Evolutionary conservation across 2,329 filamentous ascomycete genomes (phyloP).

Genomic region (Graphiopsis chlorocephala): DNA sequence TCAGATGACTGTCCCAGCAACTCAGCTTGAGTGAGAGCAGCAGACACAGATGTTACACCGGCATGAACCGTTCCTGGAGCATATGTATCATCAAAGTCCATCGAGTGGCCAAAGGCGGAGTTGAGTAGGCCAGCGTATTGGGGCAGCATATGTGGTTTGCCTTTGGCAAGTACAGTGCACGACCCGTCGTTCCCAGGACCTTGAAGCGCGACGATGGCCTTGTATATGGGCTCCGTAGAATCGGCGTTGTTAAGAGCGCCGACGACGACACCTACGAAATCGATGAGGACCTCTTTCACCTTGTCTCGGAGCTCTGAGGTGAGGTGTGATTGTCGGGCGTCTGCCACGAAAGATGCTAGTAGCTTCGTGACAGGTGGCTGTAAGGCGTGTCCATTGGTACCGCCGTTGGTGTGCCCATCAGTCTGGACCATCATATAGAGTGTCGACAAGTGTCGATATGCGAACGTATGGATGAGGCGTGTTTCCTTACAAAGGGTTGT

Average conservation of each 20-base stretch:
- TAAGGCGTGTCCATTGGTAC: constrained; percentile 10
- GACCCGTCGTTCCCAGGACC: constrained; percentile 23
- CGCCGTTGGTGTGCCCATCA: background rate
- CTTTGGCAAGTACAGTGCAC: constrained; percentile 38
- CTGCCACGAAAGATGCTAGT: constrained; percentile 28
- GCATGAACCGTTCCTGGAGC: constrained; percentile 42
- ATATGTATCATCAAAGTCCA: constrained; percentile 49
- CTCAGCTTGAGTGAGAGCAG: constrained; percentile 37
- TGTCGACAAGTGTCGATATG: background rate
- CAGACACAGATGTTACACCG: constrained; percentile 41
- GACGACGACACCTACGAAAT: constrained; percentile 31
- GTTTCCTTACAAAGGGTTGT: background rate
- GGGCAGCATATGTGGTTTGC: constrained; percentile 32
- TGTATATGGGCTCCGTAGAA: constrained; percentile 29
- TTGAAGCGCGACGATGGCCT: constrained; percentile 27
- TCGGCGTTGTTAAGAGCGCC: constrained; percentile 28
- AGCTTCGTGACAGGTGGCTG: constrained; percentile 24
- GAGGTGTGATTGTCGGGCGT: constrained; percentile 22
- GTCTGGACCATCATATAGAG: background rate
- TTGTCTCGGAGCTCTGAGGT: constrained; percentile 24
- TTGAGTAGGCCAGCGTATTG: constrained; percentile 45
- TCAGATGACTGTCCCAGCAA: constrained; percentile 20
- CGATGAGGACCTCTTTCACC: constrained; percentile 32
- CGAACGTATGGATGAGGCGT: background rate
- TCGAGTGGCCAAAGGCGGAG: constrained; percentile 42